These are phyloP conservation scores for Cicer cuneatum DNA, from an alignment of 306 rosid genomes.

Conservation along the genomic window DNA sequence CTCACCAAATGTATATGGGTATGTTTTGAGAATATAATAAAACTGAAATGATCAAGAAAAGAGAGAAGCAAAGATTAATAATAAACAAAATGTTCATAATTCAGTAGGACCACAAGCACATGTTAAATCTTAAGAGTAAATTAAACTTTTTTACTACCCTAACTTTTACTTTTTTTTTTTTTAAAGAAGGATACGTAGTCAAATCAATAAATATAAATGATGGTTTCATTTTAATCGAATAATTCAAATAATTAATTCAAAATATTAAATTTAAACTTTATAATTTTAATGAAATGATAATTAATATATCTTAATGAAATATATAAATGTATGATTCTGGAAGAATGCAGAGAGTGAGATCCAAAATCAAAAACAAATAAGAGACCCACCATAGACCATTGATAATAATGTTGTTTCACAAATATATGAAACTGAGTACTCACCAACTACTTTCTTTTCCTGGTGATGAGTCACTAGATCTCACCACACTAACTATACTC, in stretches of 20 bases:
- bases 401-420: conserved; percentile 53
- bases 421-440: conserved; percentile 41
- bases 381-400: conserved; percentile 60
- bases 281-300: no score
- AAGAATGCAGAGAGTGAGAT: no score
- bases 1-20: neutral
- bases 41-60: neutral
- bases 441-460: conserved; percentile 52
- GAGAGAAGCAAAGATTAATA: conserved; percentile 4
- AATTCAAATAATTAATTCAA: no score
- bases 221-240: no score
- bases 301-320: no score
- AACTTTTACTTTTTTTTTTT: conserved; percentile 44
- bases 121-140: conserved; percentile 52
- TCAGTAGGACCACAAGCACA: conserved; percentile 44
- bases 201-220: conserved; percentile 20
- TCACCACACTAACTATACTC: conserved; percentile 40
- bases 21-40: conserved; percentile 17
- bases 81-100: neutral
- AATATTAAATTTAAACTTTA: no score
- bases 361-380: no score
- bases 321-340: no score
- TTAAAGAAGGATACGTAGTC: conserved; percentile 42
- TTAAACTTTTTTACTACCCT: conserved; percentile 42
- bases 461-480: conserved; percentile 46